phyloP scores from a whole-genome alignment of 2,329 filamentous ascomycete genomes.

The Alternaria longipes region DNA sequence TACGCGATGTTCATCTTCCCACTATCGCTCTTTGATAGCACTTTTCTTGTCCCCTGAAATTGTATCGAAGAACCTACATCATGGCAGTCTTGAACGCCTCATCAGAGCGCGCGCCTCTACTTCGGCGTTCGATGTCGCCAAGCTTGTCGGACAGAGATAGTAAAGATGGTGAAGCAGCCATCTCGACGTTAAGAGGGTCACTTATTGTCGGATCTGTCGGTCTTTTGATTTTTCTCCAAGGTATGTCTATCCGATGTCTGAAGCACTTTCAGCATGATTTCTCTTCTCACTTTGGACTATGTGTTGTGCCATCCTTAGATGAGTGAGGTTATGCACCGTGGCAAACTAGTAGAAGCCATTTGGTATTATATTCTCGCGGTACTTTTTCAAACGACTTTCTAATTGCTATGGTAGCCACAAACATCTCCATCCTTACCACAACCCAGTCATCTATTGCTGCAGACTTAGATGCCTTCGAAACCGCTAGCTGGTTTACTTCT shows the following conservation, averaged over 20 bases:
- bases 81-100: slow-evolving; percentile 27
- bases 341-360: neutral
- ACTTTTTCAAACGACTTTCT: neutral
- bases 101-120: slow-evolving; percentile 41
- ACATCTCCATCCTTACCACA: slow-evolving; percentile 83
- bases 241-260: slow-evolving; percentile 41
- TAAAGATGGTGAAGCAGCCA: slow-evolving; percentile 29
- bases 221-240: slow-evolving; percentile 68
- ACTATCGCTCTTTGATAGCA: neutral
- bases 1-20: slow-evolving; percentile 1
- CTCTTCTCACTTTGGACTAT: neutral
- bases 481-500: slow-evolving; percentile 82
- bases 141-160: slow-evolving; percentile 29
- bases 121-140: slow-evolving; percentile 33
- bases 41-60: neutral
- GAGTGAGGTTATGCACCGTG: neutral
- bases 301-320: neutral
- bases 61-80: neutral
- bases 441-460: slow-evolving; percentile 79
- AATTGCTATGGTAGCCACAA: slow-evolving; percentile 59
- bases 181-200: slow-evolving; percentile 40
- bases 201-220: slow-evolving; percentile 64
- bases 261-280: neutral
- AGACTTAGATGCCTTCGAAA: slow-evolving; percentile 76
- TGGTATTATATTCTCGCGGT: slow-evolving; percentile 25